These are phyloP conservation scores for Suhomyces pyralidae DNA, from an alignment of 805 yeast species.

Conservation along the genomic window DNA sequence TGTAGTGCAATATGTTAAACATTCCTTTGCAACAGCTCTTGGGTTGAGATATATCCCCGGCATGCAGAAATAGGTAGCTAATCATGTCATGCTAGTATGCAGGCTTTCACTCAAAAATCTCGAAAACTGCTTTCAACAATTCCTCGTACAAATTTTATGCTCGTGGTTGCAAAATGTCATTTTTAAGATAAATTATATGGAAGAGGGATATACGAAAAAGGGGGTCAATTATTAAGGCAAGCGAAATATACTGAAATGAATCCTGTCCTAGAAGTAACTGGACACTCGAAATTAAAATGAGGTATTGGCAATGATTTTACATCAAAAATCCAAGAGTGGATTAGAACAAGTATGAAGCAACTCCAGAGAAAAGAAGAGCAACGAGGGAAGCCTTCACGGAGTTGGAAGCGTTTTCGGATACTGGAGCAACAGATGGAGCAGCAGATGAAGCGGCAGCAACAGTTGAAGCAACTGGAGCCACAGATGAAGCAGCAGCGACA, in stretches of 20 bases:
- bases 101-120: not conserved
- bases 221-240: not conserved
- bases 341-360: not conserved
- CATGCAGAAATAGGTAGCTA: not conserved
- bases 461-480: too few species aligned
- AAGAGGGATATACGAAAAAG: not conserved
- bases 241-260: not conserved
- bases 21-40: not conserved
- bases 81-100: not conserved
- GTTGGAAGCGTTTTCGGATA: not conserved
- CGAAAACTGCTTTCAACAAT: not conserved
- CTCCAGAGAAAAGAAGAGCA: not conserved
- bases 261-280: not conserved
- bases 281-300: not conserved
- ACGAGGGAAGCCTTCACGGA: not conserved
- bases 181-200: not conserved
- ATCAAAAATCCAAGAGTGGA: not conserved
- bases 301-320: not conserved
- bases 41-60: not conserved
- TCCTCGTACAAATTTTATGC: not conserved
- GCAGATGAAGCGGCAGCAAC: slow-evolving; percentile 1
- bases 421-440: slow-evolving; percentile 12
- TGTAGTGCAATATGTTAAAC: not conserved
- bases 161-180: not conserved
- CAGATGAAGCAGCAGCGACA: not conserved